Percentiles rank a stretch among this genome's conserved stretches.
Conservation (phyloP, 192 early-diverging fungal genomes). For the Linderina pennispora region DNA sequence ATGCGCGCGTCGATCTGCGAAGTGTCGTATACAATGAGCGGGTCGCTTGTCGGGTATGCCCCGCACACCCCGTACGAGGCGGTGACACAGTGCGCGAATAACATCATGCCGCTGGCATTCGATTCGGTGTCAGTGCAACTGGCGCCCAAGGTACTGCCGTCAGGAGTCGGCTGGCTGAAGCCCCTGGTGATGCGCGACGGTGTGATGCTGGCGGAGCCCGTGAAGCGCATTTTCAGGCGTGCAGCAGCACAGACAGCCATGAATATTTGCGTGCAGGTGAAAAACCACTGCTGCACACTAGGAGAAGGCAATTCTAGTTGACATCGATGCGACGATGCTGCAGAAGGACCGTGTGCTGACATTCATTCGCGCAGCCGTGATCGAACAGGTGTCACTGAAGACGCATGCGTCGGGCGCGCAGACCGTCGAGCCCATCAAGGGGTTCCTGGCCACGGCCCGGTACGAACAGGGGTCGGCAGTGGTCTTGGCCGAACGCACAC, state of each 20-base stretch:
- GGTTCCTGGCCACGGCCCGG: constrained; percentile 13
- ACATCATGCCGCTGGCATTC: constrained; percentile 20
- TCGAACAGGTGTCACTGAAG: constrained; percentile 44
- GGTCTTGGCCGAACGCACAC: constrained; percentile 41
- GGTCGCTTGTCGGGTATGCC: constrained; percentile 19
- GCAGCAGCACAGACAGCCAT: constrained; percentile 36
- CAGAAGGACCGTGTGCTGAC: constrained; percentile 46
- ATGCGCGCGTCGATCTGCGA: constrained; percentile 46
- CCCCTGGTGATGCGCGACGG: constrained; percentile 45
- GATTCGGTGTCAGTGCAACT: constrained; percentile 27
- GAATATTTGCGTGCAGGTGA: constrained; percentile 45
- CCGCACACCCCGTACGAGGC: not conserved
- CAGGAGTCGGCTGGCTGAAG: constrained; percentile 47
- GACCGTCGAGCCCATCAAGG: constrained; percentile 21
- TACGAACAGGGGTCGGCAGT: constrained; percentile 15
- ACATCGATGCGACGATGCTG: constrained; percentile 44
- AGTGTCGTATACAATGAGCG: constrained; percentile 28
- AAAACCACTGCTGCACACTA: constrained; percentile 46
- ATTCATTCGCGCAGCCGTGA: constrained; percentile 36
- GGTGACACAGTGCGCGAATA: constrained; percentile 14
- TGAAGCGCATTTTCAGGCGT: constrained; percentile 28
- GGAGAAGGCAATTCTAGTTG: constrained; percentile 39
- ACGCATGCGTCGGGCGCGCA: constrained; percentile 22
- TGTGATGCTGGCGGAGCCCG: constrained; percentile 27
- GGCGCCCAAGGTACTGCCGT: constrained; percentile 34